phyloP scores from a whole-genome alignment of 192 early-diverging fungal species.

The Rhizophagus prolifer region DNA sequence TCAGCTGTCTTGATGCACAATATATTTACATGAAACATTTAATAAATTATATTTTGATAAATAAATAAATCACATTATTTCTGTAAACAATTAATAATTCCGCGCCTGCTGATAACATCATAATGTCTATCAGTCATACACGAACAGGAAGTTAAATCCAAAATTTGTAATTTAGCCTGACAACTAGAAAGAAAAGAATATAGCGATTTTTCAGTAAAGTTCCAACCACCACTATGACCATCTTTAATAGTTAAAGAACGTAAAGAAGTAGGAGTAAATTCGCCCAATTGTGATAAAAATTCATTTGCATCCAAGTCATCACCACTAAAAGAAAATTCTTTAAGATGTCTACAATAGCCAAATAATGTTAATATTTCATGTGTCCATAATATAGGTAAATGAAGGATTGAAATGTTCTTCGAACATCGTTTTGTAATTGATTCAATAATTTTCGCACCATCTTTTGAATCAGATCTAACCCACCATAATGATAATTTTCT shows the following conservation, averaged over 20 bases:
- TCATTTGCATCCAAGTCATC: conserved; percentile 4
- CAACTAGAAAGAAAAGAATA: neutral
- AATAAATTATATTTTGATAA: no score
- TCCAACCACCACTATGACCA: conserved; percentile 5
- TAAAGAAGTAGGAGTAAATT: neutral
- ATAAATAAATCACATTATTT: neutral
- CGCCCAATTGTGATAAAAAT: neutral
- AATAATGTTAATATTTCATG: neutral
- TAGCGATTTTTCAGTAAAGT: conserved; percentile 1
- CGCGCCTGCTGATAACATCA: neutral
- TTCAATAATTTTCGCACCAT: conserved; percentile 1
- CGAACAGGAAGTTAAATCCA: neutral
- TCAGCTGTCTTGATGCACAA: no score
- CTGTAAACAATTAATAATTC: neutral
- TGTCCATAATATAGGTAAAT: neutral
- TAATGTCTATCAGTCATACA: conserved; percentile 12
- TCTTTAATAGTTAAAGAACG: neutral
- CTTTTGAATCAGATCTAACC: neutral
- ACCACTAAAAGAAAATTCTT: neutral
- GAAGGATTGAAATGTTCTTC: neutral
- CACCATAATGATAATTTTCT: neutral
- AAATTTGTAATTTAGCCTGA: neutral
- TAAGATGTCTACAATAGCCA: neutral
- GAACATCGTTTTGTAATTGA: neutral
- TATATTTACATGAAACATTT: no score